Base-by-base conservation (phyloP, 2,329 filamentous ascomycete genomes). In the Colletotrichum cuscutae region DNA sequence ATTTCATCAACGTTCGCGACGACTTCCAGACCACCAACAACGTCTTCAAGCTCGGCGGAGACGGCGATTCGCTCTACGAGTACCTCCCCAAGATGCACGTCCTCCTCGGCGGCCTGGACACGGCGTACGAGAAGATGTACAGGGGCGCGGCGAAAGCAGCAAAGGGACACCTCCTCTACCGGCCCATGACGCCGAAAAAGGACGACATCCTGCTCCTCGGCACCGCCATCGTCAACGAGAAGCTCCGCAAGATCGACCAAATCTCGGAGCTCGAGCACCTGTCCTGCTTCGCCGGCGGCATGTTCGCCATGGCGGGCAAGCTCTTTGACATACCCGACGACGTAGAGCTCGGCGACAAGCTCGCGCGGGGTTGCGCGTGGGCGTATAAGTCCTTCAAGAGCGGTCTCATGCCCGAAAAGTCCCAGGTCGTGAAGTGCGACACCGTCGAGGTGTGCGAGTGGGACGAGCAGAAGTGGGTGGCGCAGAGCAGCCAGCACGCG, bases 91-190 rank as follows among this genome's bases (percentile, higher is more conserved):
- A 85, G 74, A 81, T 82, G 79, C 86, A 89, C 75, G 80, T 90
- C 46, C 83, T 93, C 2, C 85, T 93, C 0, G 88, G 89, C 30
- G 91, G 91, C 3, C 82, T 84, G 7, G 81, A 87, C 22, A 62
- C 88, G 28, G 79, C 89, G 72, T 93, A 93, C 78, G 84, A 85
- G 58, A 83, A 79, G 52, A 89, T 93, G 85, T 80, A 93, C 79
- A 83, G 87, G 69, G 82, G 80, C 19, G 87, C 89, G 22, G 86
- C 91, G 57, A 85, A 89, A n/a, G 83, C 87, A 0, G 87, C 87
- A 2, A 87, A 88, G 58, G 80, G 88, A 59, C 81, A 92, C 72
- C 83, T 93, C 2, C 85, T 93, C 64, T 93, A 90, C 80, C 86
- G 89, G 3, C 92, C 92, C 0, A 88, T 92, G 84, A 86, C 87